A percentile compares a stretch with the other conserved stretches of the same genome.
Conservation (phyloP, 805 yeast genomes). For the Saccharomycopsis fodiens region DNA sequence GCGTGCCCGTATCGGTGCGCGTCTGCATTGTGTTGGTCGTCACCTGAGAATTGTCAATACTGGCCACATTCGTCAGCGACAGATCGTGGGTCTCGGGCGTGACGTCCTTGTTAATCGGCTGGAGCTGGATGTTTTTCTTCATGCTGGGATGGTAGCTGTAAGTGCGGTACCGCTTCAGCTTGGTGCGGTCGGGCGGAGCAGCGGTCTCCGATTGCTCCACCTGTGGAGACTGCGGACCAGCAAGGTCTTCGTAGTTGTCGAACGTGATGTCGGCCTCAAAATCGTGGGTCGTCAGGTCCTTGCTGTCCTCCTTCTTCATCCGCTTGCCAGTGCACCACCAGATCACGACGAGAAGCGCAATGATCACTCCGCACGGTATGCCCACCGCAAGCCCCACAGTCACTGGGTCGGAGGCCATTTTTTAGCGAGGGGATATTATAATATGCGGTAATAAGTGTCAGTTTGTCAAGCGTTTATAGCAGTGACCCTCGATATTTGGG, state of each 20-base stretch:
- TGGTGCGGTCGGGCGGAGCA: neutral
- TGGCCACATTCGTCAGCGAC: slow-evolving; percentile 7
- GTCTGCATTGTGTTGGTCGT: neutral
- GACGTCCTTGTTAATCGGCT: neutral
- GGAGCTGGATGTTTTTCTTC: neutral
- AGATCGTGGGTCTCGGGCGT: slow-evolving; percentile 10
- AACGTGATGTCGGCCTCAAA: slow-evolving; percentile 20
- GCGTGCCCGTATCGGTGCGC: neutral
- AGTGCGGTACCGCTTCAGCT: slow-evolving; percentile 17
- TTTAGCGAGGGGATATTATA: no score
- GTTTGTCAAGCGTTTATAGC: no score
- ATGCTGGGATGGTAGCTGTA: slow-evolving; percentile 20
- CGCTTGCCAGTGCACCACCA: slow-evolving; percentile 4
- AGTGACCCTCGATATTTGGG: no score
- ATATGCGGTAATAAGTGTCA: no score
- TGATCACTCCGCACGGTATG: slow-evolving; percentile 16
- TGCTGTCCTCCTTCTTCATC: slow-evolving; percentile 5
- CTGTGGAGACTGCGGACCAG: slow-evolving; percentile 12
- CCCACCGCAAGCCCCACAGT: slow-evolving; percentile 21
- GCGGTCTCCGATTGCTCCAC: neutral
- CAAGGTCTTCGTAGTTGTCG: slow-evolving; percentile 18
- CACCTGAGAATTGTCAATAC: neutral
- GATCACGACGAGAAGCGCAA: slow-evolving; percentile 4
- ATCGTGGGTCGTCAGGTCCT: slow-evolving; percentile 7
- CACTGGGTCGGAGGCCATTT: slow-evolving; percentile 7